A percentile compares a stretch with the other conserved stretches of the same genome.
Conservation (phyloP, 176 grass and related monocot genomes). For the Aechmea fasciata region DNA sequence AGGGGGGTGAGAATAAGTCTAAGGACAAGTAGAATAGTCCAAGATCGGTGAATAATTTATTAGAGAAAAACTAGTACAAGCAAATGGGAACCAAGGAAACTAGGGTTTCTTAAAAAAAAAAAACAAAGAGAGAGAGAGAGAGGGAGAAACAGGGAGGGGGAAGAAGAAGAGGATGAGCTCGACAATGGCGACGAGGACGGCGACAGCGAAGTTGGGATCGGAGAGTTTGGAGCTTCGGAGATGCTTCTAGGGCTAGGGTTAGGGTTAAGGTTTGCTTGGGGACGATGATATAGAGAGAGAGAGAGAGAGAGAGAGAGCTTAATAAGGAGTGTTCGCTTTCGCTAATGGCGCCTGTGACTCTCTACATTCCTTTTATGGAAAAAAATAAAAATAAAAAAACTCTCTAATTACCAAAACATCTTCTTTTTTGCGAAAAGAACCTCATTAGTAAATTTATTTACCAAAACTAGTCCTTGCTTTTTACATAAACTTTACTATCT, state of each 20-base stretch:
- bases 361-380: no score
- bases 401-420: no score
- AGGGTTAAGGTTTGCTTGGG: not conserved
- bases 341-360: not conserved
- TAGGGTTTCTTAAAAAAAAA: not conserved
- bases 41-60: not conserved
- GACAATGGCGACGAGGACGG: not conserved
- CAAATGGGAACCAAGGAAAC: not conserved
- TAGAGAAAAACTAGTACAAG: conserved; percentile 2
- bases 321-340: conserved; percentile 1
- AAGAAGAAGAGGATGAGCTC: not conserved
- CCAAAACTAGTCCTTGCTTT: no score
- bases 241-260: not conserved
- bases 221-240: not conserved
- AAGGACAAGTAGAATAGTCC: not conserved
- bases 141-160: not conserved
- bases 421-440: no score
- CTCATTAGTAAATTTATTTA: no score
- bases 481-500: no score
- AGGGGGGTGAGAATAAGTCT: not conserved
- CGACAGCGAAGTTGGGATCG: not conserved
- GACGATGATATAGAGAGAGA: conserved; percentile 18
- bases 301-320: conserved; percentile 8
- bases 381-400: no score
- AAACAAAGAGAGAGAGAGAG: not conserved